phyloP scores from a whole-genome alignment of 1,139 yeast genomes.

The Debaryomyces fabryi region DNA sequence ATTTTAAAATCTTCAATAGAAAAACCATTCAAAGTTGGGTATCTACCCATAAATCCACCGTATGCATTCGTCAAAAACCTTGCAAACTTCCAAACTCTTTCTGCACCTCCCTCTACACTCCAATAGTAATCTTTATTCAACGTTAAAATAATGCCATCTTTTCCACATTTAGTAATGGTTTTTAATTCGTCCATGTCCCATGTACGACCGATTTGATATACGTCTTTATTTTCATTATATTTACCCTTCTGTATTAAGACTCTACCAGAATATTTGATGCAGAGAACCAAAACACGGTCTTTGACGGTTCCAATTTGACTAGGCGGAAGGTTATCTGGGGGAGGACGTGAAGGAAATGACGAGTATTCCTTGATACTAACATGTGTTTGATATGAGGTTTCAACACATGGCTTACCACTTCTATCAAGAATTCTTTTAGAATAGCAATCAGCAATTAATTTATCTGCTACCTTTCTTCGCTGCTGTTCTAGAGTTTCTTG shows the following conservation, averaged over 20 bases:
- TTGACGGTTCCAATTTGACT: constrained; percentile 41
- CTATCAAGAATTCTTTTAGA: constrained; percentile 33
- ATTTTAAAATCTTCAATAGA: constrained; percentile 39
- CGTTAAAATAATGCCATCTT: constrained; percentile 60
- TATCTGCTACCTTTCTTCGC: constrained; percentile 29
- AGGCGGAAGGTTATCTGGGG: constrained; percentile 36
- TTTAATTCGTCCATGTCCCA: constrained; percentile 84
- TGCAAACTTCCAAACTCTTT: constrained; percentile 59
- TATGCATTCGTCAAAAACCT: constrained; percentile 64
- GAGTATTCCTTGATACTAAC: constrained; percentile 42
- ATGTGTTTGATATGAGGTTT: constrained; percentile 42
- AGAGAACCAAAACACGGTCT: constrained; percentile 43
- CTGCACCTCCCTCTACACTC: constrained; percentile 73
- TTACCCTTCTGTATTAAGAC: constrained; percentile 86
- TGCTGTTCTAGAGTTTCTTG: constrained; percentile 12
- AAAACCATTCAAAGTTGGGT: constrained; percentile 58
- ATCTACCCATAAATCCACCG: constrained; percentile 65
- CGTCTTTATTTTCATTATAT: constrained; percentile 65
- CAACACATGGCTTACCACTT: constrained; percentile 34
- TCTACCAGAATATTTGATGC: constrained; percentile 55
- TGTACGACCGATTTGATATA: constrained; percentile 88
- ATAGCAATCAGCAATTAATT: constrained; percentile 46
- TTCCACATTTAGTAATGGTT: constrained; percentile 53
- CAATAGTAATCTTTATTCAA: constrained; percentile 85
- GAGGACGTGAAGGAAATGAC: constrained; percentile 42